These are phyloP conservation scores for Rhododendron mucronatum DNA, from an alignment of 148 eudicot species.

Conservation along the genomic window DNA sequence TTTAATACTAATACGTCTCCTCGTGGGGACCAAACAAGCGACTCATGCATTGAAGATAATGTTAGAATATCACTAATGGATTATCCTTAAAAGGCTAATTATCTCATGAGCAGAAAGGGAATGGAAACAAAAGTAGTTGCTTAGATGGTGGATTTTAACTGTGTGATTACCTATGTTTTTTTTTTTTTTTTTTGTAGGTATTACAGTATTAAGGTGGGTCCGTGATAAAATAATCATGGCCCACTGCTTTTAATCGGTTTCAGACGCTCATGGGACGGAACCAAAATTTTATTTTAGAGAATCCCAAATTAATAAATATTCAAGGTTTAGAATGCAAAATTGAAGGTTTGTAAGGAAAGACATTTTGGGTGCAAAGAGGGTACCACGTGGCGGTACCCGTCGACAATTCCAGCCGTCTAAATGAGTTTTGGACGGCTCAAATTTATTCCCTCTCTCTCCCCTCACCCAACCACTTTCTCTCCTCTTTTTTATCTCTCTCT, in stretches of 20 bases:
- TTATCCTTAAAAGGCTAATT: background rate
- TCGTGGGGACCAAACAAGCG: slow-evolving; percentile 22
- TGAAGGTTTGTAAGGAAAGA: no score
- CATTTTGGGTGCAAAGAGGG: no score
- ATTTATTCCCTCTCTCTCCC: no score
- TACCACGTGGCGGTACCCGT: no score
- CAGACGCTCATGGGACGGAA: background rate
- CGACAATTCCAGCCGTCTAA: no score
- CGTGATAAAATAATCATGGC: background rate
- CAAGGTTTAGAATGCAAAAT: background rate
- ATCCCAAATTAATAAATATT: background rate
- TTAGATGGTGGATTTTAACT: background rate
- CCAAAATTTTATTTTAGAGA: background rate
- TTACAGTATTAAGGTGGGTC: background rate
- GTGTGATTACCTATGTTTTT: background rate
- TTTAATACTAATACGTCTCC: slow-evolving; percentile 6
- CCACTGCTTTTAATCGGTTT: background rate
- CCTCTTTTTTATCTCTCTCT: no score
- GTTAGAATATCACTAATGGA: slow-evolving; percentile 17
- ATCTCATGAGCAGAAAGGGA: slow-evolving; percentile 19
- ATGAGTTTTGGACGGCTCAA: no score
- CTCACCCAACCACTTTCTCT: no score
- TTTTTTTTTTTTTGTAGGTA: background rate
- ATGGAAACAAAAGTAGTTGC: slow-evolving; percentile 7
- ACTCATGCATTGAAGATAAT: slow-evolving; percentile 15